Evolutionary conservation across 306 rosid species (phyloP), one percentile per base, ranked within the genome.

Genomic region (Purshia tridentata): DNA sequence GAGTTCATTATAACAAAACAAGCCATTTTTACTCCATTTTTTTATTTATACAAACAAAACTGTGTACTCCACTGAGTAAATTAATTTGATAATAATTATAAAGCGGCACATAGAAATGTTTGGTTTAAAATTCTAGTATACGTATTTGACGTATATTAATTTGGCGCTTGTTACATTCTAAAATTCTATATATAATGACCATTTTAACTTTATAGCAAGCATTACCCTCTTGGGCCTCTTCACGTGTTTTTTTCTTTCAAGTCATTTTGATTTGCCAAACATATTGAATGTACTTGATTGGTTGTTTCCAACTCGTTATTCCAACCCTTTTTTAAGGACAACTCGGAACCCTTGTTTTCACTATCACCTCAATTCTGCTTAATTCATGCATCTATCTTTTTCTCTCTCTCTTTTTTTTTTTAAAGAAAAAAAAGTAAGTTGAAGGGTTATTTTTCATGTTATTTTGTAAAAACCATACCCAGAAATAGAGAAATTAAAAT

Each of bases 361-460:
- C 41, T 20, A 22, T 65, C 70, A 11, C 19, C 12, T 65, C 53
- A 44, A 10, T 63, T 16, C 49, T 62, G 16, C 11, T 62, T n/a
- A n/a, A n/a, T n/a, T 16, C 49, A 62, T 15, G 47, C 50, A 19
- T 42, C 68, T 29, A 5, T 13, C 64, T 29, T 29, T 57, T 5
- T 4, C 5, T 0, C 10, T 0, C 2, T 11, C 5, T 0, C 9
- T 19, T 19, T 3, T 19, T 0, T 20, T 29, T 29, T 29, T 29
- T 29, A 0, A 29, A 29, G n/a, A n/a, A n/a, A n/a, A n/a, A n/a
- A n/a, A n/a, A n/a, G n/a, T n/a, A n/a, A n/a, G n/a, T 29, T 29
- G 35, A 29, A 29, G 35, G 35, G 35, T 29, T 29, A 29, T 29
- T 29, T 29, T 29, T 29, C 35, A 29, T 29, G 35, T 29, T 29